Conservation (phyloP, 2,329 filamentous ascomycete genomes). For the Fusarium torreyae region DNA sequence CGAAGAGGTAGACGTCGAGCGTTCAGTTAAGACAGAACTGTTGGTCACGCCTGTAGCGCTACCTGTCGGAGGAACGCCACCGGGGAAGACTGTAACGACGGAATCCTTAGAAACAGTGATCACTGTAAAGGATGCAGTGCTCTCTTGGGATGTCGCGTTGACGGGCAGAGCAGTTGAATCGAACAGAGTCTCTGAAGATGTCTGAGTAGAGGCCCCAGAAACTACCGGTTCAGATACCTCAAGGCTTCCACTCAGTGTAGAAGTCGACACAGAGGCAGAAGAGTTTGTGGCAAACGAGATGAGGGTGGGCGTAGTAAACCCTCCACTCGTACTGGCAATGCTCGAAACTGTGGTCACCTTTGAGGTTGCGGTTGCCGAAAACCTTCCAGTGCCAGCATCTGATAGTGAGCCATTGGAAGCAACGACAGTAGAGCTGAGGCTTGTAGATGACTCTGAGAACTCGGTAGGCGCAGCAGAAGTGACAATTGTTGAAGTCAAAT, state of each 20-base stretch:
- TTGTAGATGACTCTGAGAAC: not conserved
- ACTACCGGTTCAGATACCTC: not conserved
- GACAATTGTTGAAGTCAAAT: slow-evolving; percentile 9
- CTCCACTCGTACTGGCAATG: slow-evolving; percentile 1
- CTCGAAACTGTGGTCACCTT: slow-evolving; percentile 6
- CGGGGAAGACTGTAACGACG: slow-evolving; percentile 39
- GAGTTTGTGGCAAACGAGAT: slow-evolving; percentile 9
- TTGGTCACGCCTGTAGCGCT: slow-evolving; percentile 15
- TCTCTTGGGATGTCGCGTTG: slow-evolving; percentile 17
- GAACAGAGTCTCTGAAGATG: slow-evolving; percentile 8
- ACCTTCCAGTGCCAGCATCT: slow-evolving; percentile 1
- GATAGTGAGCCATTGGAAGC: slow-evolving; percentile 9
- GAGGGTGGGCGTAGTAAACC: not conserved
- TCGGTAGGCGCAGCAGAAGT: not conserved
- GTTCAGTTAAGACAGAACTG: slow-evolving; percentile 15
- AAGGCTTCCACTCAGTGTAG: slow-evolving; percentile 5
- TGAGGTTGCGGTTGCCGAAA: slow-evolving; percentile 4
- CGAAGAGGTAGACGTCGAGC: slow-evolving; percentile 18
- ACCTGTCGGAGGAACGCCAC: slow-evolving; percentile 22
- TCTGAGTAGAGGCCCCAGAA: slow-evolving; percentile 3
- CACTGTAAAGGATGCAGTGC: slow-evolving; percentile 8
- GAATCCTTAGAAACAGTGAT: slow-evolving; percentile 31
- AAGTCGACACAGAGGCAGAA: slow-evolving; percentile 3
- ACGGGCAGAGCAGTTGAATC: slow-evolving; percentile 23
- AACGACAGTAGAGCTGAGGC: slow-evolving; percentile 1